Percentiles rank a stretch among this genome's conserved stretches.
phyloP scores from a whole-genome alignment of 345 rosid genomes.

The Limnanthes douglasii region DNA sequence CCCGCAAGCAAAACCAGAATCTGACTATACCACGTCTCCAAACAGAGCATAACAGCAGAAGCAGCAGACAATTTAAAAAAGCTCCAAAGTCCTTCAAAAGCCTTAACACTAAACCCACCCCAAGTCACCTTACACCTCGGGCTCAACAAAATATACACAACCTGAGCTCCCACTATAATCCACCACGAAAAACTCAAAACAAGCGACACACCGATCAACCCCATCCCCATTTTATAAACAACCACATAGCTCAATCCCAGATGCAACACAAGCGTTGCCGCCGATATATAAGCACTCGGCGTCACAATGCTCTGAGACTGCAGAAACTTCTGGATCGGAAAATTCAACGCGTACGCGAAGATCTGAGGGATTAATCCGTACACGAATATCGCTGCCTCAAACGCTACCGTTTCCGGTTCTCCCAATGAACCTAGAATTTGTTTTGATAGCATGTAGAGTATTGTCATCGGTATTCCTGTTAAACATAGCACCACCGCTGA shows the following conservation, averaged over 20 bases:
- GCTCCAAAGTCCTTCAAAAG: conserved; percentile 38
- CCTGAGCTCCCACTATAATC: conserved; percentile 38
- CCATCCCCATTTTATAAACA: conserved; percentile 26
- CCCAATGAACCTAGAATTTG: conserved; percentile 31
- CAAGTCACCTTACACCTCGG: conserved; percentile 28
- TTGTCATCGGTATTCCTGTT: conserved; percentile 27
- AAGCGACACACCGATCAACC: conserved; percentile 32
- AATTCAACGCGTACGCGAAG: conserved; percentile 47
- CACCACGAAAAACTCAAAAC: conserved; percentile 46
- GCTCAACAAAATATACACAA: conserved; percentile 35
- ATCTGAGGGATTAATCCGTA: conserved; percentile 56
- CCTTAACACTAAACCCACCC: conserved; percentile 38
- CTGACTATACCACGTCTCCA: conserved; percentile 55
- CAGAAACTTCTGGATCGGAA: conserved; percentile 54
- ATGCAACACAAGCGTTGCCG: conserved; percentile 21
- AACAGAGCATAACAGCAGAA: conserved; percentile 48
- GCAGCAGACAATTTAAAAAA: conserved; percentile 39
- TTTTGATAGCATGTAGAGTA: conserved; percentile 42
- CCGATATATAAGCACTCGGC: conserved; percentile 60
- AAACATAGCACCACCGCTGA: conserved; percentile 33
- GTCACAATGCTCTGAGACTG: conserved; percentile 47
- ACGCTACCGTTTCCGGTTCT: conserved; percentile 37
- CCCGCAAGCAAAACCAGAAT: conserved; percentile 46
- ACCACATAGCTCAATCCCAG: conserved; percentile 34
- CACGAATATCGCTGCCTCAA: conserved; percentile 36